phyloP scores from a whole-genome alignment of 2,329 filamentous ascomycete genomes.

The Nothopassalora personata region DNA sequence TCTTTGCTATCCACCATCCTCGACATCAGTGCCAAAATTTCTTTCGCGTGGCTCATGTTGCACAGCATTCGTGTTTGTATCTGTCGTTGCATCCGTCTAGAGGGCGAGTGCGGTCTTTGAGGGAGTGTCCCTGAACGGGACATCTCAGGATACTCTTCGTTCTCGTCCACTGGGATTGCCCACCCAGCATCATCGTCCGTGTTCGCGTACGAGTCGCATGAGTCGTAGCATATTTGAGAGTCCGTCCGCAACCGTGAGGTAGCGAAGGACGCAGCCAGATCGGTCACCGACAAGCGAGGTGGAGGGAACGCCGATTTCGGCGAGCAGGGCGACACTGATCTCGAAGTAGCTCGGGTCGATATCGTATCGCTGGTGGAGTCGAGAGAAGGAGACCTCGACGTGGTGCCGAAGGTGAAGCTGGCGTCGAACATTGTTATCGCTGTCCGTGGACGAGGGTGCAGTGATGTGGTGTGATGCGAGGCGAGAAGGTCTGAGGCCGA shows the following conservation, averaged over 20 bases:
- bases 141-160: slow-evolving; percentile 10
- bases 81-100: slow-evolving; percentile 38
- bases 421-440: slow-evolving; percentile 26
- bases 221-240: slow-evolving; percentile 30
- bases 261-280: slow-evolving; percentile 29
- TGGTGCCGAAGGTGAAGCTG: slow-evolving; percentile 28
- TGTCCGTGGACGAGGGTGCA: not conserved
- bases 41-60: slow-evolving; percentile 35
- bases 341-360: slow-evolving; percentile 23
- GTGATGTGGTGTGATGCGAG: not conserved
- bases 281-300: slow-evolving; percentile 28
- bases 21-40: slow-evolving; percentile 39
- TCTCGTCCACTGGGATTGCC: slow-evolving; percentile 19
- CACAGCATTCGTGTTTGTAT: slow-evolving; percentile 38
- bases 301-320: slow-evolving; percentile 20
- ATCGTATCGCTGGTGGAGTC: slow-evolving; percentile 21
- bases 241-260: slow-evolving; percentile 24
- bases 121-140: slow-evolving; percentile 14
- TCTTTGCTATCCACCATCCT: slow-evolving; percentile 39
- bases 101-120: slow-evolving; percentile 31
- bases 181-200: slow-evolving; percentile 30
- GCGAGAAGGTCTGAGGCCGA: not conserved
- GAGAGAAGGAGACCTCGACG: slow-evolving; percentile 24
- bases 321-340: slow-evolving; percentile 32
- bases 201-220: slow-evolving; percentile 32